Evolutionary conservation across 2,329 filamentous ascomycete genomes (phyloP), one percentile per base, ranked within the genome.

Genomic region (Westerdykella sp.): DNA sequence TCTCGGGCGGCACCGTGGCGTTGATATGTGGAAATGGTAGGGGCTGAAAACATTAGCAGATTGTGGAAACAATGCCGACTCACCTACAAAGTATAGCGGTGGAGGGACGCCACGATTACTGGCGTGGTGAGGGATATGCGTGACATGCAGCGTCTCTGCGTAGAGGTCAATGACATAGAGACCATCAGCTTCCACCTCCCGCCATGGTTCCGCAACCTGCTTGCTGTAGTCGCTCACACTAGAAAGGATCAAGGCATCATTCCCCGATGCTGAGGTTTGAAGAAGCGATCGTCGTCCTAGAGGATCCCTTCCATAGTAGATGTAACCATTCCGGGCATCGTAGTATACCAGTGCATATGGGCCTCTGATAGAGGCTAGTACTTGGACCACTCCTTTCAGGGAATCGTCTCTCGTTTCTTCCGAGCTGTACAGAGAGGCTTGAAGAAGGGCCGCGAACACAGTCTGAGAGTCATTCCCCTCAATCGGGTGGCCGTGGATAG

Each of bases 261-360:
- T 81, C n/a, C 65, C 32, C 9, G 30, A 32, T 21, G 18, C 9
- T 28, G 11, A 21, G 18, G 25, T 28, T 34, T 55, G 69, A 35
- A 96, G 73, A 30, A 98, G 71, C 12, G 93, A 97, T 39, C 93
- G 79, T 44, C 93, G 78, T 7, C 93, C 93, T 3, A 98, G 75
- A 45, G 85, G 85, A 65, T 98, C 93, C 51, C 93, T 79, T 6
- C 86, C 89, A 64, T 86, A 96, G 66, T 84, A 95, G 12, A 97
- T 51, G 34, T 76, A 76, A 9, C 71, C 72, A 41, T 76, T 71
- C 9, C 63, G 57, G 13, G 73, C 75, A 69, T 96, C 85, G 57
- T 84, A 85, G 65, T 84, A 96, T 5, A 91, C 78, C 66, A 97
- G 93, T 2, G 91, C 87, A 69, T 93, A 97, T 0, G 93, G 91